A percentile compares a stretch with the other conserved stretches of the same genome.
phyloP scores from a whole-genome alignment of 352 stramenopile genomes.

The Peronospora destructor region DNA sequence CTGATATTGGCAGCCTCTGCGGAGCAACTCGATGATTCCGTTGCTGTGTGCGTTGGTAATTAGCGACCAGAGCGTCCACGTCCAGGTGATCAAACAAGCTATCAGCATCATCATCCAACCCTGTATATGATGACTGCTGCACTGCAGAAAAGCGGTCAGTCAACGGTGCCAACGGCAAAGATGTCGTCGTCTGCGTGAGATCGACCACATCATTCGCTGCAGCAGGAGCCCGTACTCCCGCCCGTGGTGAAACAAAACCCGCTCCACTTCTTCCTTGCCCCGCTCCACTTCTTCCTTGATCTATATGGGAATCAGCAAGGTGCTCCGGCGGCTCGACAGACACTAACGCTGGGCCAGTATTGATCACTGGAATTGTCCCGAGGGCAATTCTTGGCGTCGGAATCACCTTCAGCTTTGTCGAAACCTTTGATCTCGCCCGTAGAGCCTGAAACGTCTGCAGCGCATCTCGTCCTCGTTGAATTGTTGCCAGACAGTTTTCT shows the following conservation, averaged over 20 bases:
- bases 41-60: constrained; percentile 32
- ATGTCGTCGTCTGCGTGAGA: constrained; percentile 17
- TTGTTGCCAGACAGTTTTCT: constrained; percentile 41
- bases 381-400: constrained; percentile 35
- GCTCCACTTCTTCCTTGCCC: constrained; percentile 1
- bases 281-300: background rate
- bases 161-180: background rate
- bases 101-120: constrained; percentile 21
- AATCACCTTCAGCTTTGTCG: constrained; percentile 38
- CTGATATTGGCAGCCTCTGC: constrained; percentile 1
- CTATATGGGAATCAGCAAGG: background rate
- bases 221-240: constrained; percentile 3
- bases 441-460: constrained; percentile 34
- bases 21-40: constrained; percentile 7
- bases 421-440: constrained; percentile 20
- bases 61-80: constrained; percentile 48
- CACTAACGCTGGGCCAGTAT: constrained; percentile 3
- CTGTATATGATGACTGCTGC: constrained; percentile 8
- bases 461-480: constrained; percentile 37
- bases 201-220: constrained; percentile 20
- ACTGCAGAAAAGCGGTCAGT: constrained; percentile 1
- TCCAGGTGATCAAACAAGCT: constrained; percentile 39
- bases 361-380: constrained; percentile 24
- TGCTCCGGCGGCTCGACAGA: constrained; percentile 2
- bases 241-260: background rate